Conservation (phyloP, 345 rosid genomes). For the Aethionema arabicum region DNA sequence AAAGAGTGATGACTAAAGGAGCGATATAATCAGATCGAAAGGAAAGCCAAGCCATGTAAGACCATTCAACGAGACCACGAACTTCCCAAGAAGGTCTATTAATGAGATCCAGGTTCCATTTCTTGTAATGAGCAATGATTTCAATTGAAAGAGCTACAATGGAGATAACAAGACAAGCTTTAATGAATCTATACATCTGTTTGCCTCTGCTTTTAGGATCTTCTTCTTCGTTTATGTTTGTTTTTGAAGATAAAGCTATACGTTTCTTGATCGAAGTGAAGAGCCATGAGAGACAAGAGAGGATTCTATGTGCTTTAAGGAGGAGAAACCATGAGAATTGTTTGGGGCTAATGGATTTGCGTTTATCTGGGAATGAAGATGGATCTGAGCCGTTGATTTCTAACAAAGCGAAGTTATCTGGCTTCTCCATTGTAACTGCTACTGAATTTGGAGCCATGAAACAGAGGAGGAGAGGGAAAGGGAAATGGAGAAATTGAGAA, state of each 20-base stretch:
- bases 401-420: conserved; percentile 54
- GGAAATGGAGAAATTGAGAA: conserved; percentile 13
- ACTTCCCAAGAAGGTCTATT: conserved; percentile 66
- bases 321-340: conserved; percentile 78
- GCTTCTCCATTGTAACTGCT: conserved; percentile 81
- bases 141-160: conserved; percentile 60
- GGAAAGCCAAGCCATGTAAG: conserved; percentile 73
- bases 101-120: conserved; percentile 65
- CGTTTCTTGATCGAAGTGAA: conserved; percentile 62
- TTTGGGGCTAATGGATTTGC: conserved; percentile 66
- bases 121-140: conserved; percentile 63
- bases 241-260: conserved; percentile 40
- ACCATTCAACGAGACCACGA: conserved; percentile 65
- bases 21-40: conserved; percentile 72
- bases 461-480: conserved; percentile 20
- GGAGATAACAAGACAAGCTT: conserved; percentile 61
- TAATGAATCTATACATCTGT: conserved; percentile 65
- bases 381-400: conserved; percentile 61
- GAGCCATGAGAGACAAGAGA: conserved; percentile 59
- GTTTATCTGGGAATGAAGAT: conserved; percentile 60
- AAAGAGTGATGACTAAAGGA: conserved; percentile 59
- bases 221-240: conserved; percentile 45
- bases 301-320: conserved; percentile 61
- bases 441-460: conserved; percentile 81
- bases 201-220: conserved; percentile 64